Base-by-base conservation (phyloP, 23 red algal species). In the Gracilaria domingensis region DNA sequence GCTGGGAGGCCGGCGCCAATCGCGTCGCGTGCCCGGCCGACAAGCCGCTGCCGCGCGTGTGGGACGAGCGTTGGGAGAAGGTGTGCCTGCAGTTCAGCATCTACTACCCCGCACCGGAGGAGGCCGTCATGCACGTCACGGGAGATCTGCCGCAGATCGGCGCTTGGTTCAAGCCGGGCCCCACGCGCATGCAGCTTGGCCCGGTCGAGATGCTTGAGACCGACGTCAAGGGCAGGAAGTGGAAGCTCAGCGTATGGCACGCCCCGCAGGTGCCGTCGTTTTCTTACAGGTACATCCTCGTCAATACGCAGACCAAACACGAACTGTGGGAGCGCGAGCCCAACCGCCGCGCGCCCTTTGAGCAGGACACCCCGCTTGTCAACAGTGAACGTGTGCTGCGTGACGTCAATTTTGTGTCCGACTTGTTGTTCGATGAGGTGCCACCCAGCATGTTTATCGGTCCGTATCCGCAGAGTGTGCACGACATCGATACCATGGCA, bases 341-440 rank as follows among this genome's bases (percentile, higher is more conserved):
- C 30, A 97, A 97, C 89, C 95, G 95, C 21, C 49, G 72, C 35
- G 90, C 60, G 14, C 62, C 69, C 13, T 90, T 95, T 72, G 82
- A 89, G 38, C 16, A 17, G 18, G 45, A 77, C 30, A 71, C 49
- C 0, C 74, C 33, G 12, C 48, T 88, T 18, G 75, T 84, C 74
- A 97, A 97, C 47, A 35, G 83, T 18, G 82, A 78, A 48, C 64
- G 82, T 12, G 35, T 75, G 42, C 80, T 87, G 37, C 39, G 40
- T 17, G 95, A 97, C 71, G 90, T 93, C 34, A 97, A 97, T 75
- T 97, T 97, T 97, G 95, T 97, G 61, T 84, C 76, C 34, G 83
- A 69, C 44, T 50, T 97, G 50, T 75, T 79, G 44, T 97, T 97
- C 75, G 91, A 97, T 56, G 44, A 38, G 32, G 81, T 94, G 13